A percentile compares a stretch with the other conserved stretches of the same genome.
Conservation (phyloP, 768 basidiomycete genomes). For the Vararia minispora region DNA sequence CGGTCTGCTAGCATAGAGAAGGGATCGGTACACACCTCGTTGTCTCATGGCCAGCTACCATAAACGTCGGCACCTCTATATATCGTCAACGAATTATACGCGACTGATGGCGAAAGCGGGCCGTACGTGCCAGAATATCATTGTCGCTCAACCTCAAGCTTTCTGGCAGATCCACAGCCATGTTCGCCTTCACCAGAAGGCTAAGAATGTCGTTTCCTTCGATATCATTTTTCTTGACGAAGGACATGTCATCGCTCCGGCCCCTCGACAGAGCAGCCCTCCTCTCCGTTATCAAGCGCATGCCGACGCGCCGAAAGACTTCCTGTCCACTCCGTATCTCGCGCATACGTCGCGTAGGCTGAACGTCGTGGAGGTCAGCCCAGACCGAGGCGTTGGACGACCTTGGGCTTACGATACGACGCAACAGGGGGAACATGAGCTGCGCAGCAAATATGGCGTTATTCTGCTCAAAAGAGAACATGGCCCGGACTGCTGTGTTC, state of each 20-base stretch:
- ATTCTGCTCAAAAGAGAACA: conserved; percentile 9
- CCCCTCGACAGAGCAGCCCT: conserved; percentile 24
- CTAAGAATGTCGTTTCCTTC: conserved; percentile 19
- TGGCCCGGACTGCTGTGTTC: conserved; percentile 22
- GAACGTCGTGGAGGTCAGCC: background rate
- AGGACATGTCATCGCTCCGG: too few species aligned
- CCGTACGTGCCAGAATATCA: conserved; percentile 21
- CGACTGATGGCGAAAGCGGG: background rate
- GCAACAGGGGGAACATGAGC: conserved; percentile 25
- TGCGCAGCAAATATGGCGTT: conserved; percentile 22
- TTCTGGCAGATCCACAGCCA: conserved; percentile 19
- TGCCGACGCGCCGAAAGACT: conserved; percentile 40
- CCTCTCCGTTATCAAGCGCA: conserved; percentile 37
- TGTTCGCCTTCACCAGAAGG: conserved; percentile 20
- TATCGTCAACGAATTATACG: background rate
- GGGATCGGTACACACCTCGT: too few species aligned
- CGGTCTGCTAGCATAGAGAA: too few species aligned
- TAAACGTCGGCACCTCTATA: conserved; percentile 23
- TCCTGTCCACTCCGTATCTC: conserved; percentile 19
- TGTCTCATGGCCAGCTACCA: conserved; percentile 21
- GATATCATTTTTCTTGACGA: conserved; percentile 10
- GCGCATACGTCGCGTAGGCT: conserved; percentile 18
- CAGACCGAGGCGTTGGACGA: background rate
- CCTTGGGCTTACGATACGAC: conserved; percentile 25
- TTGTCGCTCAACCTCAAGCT: conserved; percentile 18